Conservation (phyloP, 176 grass and related monocot genomes). For the Dactylis glomerata region DNA sequence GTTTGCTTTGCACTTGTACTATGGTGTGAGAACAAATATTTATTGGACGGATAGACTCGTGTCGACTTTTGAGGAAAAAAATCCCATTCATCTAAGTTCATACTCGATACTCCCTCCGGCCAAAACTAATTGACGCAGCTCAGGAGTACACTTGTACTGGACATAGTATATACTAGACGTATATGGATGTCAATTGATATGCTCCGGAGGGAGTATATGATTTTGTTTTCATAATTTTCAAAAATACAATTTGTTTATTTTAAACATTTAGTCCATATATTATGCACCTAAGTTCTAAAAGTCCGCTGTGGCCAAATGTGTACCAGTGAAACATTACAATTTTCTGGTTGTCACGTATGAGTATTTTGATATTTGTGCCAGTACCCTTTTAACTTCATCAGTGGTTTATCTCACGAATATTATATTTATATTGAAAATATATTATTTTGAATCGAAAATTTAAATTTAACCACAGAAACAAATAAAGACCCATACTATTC, state of each 20-base stretch:
- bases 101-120: no score
- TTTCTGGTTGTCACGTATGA: neutral
- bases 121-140: no score
- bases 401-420: neutral
- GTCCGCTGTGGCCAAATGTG: neutral
- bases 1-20: neutral
- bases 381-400: neutral
- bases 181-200: no score
- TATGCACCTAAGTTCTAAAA: neutral
- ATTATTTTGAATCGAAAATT: neutral
- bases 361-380: neutral
- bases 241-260: neutral
- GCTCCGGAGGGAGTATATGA: no score
- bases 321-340: neutral
- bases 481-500: neutral
- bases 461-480: neutral
- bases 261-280: neutral
- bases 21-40: neutral
- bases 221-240: neutral
- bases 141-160: no score
- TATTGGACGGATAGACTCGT: neutral
- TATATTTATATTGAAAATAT: neutral
- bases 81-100: neutral
- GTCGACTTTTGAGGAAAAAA: neutral
- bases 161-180: no score